Evolutionary conservation across 2,329 filamentous ascomycete species (phyloP).

Genomic region (Fusarium luffae): DNA sequence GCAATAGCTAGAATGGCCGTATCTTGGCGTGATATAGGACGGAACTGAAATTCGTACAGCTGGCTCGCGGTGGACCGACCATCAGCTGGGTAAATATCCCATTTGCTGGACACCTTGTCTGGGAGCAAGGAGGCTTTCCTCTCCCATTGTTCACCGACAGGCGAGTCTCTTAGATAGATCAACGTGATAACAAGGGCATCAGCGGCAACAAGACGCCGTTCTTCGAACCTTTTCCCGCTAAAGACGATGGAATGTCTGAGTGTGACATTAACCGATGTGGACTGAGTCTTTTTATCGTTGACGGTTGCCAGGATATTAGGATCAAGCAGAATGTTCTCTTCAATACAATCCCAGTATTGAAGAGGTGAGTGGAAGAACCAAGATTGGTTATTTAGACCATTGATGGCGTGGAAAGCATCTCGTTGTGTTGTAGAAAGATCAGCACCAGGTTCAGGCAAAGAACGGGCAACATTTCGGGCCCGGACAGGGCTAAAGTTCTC

Average conservation of each 20-base stretch:
- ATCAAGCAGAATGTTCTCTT: constrained; percentile 68
- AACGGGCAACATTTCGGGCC: constrained; percentile 44
- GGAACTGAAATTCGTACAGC: constrained; percentile 82
- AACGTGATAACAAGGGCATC: constrained; percentile 84
- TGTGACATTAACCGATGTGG: constrained; percentile 77
- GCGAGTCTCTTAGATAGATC: constrained; percentile 74
- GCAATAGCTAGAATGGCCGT: constrained; percentile 71
- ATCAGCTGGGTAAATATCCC: constrained; percentile 73
- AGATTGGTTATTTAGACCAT: constrained; percentile 69
- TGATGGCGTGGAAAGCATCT: constrained; percentile 67
- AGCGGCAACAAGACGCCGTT: constrained; percentile 73
- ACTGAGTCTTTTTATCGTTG: constrained; percentile 70
- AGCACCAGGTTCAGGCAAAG: constrained; percentile 45
- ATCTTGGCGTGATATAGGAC: constrained; percentile 76
- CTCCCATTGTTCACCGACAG: constrained; percentile 74
- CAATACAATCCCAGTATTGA: constrained; percentile 81
- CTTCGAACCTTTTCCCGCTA: constrained; percentile 80
- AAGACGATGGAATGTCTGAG: constrained; percentile 83
- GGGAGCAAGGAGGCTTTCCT: constrained; percentile 66
- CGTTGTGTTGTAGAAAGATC: constrained; percentile 59
- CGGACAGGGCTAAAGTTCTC: constrained; percentile 64
- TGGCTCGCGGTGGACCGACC: constrained; percentile 66
- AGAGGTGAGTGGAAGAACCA: constrained; percentile 88
- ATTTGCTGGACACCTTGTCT: constrained; percentile 61
- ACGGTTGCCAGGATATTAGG: constrained; percentile 74